Conservation (phyloP, 2,329 filamentous ascomycete species). For the Hymenoscyphus fraxineus region DNA sequence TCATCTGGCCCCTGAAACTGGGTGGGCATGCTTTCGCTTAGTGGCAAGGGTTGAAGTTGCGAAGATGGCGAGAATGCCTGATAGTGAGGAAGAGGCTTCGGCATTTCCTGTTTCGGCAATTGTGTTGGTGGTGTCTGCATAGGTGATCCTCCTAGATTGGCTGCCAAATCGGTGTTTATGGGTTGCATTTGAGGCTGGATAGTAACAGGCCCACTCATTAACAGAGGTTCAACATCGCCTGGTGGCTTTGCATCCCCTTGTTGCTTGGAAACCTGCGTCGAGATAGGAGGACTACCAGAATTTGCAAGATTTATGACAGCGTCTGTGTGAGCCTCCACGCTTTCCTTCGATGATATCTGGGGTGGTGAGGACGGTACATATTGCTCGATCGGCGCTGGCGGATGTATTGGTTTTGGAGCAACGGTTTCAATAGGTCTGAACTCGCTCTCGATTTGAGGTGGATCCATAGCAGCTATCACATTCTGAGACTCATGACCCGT, state of each 20-base stretch:
- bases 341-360: not conserved
- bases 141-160: not conserved
- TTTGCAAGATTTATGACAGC: not conserved
- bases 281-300: not conserved
- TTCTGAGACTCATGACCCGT: not conserved
- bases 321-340: not conserved
- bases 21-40: not conserved
- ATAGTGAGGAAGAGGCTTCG: not conserved
- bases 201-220: not conserved
- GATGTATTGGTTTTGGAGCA: conserved; percentile 8
- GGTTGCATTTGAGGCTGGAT: not conserved
- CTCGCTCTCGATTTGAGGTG: conserved; percentile 4
- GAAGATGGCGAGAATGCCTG: not conserved
- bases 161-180: not conserved
- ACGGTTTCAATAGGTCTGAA: conserved; percentile 6
- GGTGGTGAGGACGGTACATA: conserved; percentile 3
- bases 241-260: not conserved
- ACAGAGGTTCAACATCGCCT: not conserved
- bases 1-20: not conserved
- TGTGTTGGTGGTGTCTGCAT: not conserved
- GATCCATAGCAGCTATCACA: not conserved
- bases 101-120: not conserved
- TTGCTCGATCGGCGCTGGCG: conserved; percentile 2
- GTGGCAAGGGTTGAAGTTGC: not conserved
- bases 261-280: not conserved